A percentile compares a stretch with the other conserved stretches of the same genome.
Evolutionary conservation across 73 alveolate species (phyloP).

Genomic region (Durusdinium trenchii): DNA sequence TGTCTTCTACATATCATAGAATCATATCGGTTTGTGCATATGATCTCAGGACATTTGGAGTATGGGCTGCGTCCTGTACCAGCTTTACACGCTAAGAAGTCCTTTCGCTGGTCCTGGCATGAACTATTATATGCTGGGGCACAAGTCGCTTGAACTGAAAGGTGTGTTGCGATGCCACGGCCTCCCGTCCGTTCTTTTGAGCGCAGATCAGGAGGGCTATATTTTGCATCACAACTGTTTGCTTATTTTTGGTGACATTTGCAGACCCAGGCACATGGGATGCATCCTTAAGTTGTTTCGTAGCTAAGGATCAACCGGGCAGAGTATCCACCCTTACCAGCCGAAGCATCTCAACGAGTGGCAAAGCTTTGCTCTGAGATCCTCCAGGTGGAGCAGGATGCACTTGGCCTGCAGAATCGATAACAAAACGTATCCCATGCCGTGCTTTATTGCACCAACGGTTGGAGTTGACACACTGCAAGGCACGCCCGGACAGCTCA

Average conservation of each 20-base stretch:
- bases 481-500: slow-evolving; percentile 89
- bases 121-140: slow-evolving; percentile 90
- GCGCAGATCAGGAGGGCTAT: neutral
- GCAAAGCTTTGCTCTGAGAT: slow-evolving; percentile 69
- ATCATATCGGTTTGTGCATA: neutral
- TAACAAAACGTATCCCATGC: neutral
- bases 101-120: slow-evolving; percentile 90
- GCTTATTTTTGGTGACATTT: neutral
- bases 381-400: slow-evolving; percentile 89
- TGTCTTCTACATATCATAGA: neutral
- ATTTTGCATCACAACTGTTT: no score
- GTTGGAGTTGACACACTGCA: neutral
- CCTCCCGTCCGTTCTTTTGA: neutral
- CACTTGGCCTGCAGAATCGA: neutral
- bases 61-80: slow-evolving; percentile 81
- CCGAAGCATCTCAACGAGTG: slow-evolving; percentile 53
- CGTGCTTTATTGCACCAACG: neutral
- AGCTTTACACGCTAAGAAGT: slow-evolving; percentile 63
- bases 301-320: slow-evolving; percentile 60
- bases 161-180: neutral
- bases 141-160: neutral
- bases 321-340: slow-evolving; percentile 61
- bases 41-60: slow-evolving; percentile 70
- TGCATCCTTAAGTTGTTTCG: neutral
- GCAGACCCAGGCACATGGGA: neutral